Evolutionary conservation across 2,329 filamentous ascomycete genomes (phyloP).

Genomic region (Ascochyta clinopodiicola): DNA sequence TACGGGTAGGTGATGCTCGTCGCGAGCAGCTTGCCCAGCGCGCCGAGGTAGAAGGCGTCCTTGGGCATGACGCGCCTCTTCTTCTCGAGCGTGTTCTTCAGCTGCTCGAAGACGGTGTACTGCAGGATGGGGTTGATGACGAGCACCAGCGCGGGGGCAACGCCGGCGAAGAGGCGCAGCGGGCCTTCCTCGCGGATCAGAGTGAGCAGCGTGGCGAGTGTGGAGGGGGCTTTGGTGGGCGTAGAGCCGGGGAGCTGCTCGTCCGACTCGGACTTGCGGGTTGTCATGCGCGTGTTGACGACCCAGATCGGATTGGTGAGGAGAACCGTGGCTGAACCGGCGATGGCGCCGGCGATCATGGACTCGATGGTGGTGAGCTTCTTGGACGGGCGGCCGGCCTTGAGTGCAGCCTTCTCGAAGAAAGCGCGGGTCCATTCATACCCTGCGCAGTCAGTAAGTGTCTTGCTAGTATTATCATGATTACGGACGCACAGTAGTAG

Average conservation of each 20-base stretch:
- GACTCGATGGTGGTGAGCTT: conserved; percentile 91
- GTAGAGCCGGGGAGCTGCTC: conserved; percentile 51
- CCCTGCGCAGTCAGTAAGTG: conserved; percentile 54
- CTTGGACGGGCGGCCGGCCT: conserved; percentile 73
- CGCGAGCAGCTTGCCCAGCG: conserved; percentile 91
- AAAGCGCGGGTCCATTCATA: conserved; percentile 94
- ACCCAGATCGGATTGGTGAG: conserved; percentile 99
- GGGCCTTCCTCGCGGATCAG: conserved; percentile 86
- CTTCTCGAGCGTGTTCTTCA: conserved; percentile 90
- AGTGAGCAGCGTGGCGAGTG: conserved; percentile 79
- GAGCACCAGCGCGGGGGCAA: conserved; percentile 88
- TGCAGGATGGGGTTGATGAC: conserved; percentile 98
- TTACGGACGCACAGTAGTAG: conserved; percentile 78
- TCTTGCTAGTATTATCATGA: not conserved
- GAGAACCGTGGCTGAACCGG: conserved; percentile 91
- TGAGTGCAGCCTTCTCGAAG: conserved; percentile 79
- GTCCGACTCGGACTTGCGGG: conserved; percentile 69
- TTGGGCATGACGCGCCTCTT: conserved; percentile 78
- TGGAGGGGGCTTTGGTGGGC: conserved; percentile 68
- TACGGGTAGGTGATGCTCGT: conserved; percentile 97
- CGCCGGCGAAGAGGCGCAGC: conserved; percentile 85
- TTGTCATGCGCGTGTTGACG: conserved; percentile 97
- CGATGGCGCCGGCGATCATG: conserved; percentile 94
- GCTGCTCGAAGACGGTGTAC: conserved; percentile 98
- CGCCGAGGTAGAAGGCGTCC: conserved; percentile 89